Evolutionary conservation across 73 alveolate genomes (phyloP).

Genomic region (Loxodes magnus): DNA sequence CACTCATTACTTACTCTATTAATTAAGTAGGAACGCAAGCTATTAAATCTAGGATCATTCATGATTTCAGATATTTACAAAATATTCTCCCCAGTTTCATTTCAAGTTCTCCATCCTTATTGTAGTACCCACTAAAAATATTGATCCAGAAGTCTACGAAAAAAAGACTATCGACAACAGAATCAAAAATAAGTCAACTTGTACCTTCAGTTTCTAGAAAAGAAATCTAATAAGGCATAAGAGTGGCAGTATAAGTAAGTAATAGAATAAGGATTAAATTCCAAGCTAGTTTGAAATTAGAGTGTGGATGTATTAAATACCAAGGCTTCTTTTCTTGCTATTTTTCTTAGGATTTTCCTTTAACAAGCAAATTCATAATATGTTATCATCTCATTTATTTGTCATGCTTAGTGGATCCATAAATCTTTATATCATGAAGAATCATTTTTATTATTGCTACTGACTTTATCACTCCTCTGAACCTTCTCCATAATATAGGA

Average conservation of each 20-base stretch:
- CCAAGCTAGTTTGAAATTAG: slow-evolving; percentile 34
- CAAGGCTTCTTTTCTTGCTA: slow-evolving; percentile 10
- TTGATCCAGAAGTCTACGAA: slow-evolving; percentile 44
- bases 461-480: no score
- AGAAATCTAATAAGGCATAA: slow-evolving; percentile 45
- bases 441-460: no score
- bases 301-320: slow-evolving; percentile 41
- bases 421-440: no score
- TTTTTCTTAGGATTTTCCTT: no score
- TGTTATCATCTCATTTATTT: no score
- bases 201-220: slow-evolving; percentile 15
- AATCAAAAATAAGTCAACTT: slow-evolving; percentile 29
- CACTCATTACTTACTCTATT: no score
- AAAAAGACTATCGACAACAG: slow-evolving; percentile 34
- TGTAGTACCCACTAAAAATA: slow-evolving; percentile 40
- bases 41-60: slow-evolving; percentile 47
- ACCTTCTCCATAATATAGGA: no score
- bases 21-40: slow-evolving; percentile 43
- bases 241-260: slow-evolving; percentile 36
- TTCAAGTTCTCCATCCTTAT: slow-evolving; percentile 42
- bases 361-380: no score
- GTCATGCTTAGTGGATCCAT: no score
- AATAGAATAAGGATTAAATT: slow-evolving; percentile 25
- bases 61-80: slow-evolving; percentile 34
- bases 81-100: slow-evolving; percentile 11